Evolutionary conservation across 441 rosid genomes (phyloP), one percentile per base, ranked within the genome.

Genomic region (Dalechampia spathulata): DNA sequence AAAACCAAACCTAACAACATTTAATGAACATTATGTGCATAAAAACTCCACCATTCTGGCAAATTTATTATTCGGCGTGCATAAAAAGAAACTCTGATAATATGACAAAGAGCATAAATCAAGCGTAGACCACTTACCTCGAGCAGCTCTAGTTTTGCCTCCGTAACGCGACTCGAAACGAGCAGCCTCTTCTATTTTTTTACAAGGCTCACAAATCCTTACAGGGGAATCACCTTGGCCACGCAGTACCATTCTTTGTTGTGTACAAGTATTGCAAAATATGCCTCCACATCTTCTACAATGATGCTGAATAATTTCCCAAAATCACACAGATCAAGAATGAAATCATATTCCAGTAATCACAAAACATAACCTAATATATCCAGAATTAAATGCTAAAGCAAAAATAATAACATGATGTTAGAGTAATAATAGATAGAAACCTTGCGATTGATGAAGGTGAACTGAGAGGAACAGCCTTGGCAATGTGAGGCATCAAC

Each of bases 361-460:
- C 7, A 25, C 3, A 38, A 21, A 25, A 22, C 20, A 3, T 20
- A 37, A 20, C 13, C 20, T 1, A 9, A 25, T 14, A 25, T 37
- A 36, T 40, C 0, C 37, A 40, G 2, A 26, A 55, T 26, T n/a
- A n/a, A n/a, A n/a, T n/a, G n/a, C n/a, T n/a, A n/a, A n/a, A n/a
- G n/a, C n/a, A n/a, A n/a, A n/a, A 0, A 13, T 5, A 7, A 22
- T 38, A 14, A 10, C 19, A 30, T n/a, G 27, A 61, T 14, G 48
- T 19, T 32, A 6, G 20, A 36, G 34, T 21, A 34, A 21, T 52
- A 20, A 20, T 41, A n/a, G 14, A n/a, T 13, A n/a, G 26, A 21
- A 40, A 92, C 99, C 97, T 92, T 89, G 84, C 96, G 97, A 80
- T 87, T 87, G 82, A 93, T 87, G 85, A 93, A 87, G 72, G 93